A percentile compares a stretch with the other conserved stretches of the same genome.
phyloP scores from a whole-genome alignment of 2,329 filamentous ascomycete species.

The Beauveria bassiana region DNA sequence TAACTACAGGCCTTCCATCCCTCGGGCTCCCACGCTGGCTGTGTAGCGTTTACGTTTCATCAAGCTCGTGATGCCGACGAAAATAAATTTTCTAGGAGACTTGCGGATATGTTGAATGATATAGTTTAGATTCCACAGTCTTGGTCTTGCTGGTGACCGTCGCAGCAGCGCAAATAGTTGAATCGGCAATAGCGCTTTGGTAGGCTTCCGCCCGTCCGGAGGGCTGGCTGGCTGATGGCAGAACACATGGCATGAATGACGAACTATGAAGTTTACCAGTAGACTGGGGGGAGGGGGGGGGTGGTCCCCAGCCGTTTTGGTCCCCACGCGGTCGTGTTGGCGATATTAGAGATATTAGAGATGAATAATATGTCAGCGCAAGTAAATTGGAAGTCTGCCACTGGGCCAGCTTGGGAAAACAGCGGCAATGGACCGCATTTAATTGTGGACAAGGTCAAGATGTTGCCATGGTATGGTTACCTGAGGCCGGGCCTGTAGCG shows the following conservation, averaged over 20 bases:
- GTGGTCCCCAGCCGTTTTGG: neutral
- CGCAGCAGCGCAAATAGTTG: neutral
- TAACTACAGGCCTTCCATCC: neutral
- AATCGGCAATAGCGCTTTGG: neutral
- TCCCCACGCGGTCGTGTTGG: neutral
- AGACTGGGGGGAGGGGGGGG: neutral
- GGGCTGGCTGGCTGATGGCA: neutral
- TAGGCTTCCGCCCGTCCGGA: conserved; percentile 7
- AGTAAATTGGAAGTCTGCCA: neutral
- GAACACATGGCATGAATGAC: neutral
- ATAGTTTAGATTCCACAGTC: neutral
- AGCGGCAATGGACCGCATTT: conserved; percentile 5
- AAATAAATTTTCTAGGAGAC: too few species aligned
- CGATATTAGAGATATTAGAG: neutral
- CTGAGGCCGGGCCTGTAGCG: neutral
- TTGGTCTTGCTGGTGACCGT: neutral
- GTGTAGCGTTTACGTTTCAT: neutral
- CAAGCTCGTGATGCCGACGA: neutral
- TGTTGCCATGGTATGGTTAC: neutral
- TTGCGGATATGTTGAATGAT: too few species aligned
- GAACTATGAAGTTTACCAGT: neutral
- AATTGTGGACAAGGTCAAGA: neutral
- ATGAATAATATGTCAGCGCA: conserved; percentile 4
- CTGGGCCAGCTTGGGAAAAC: neutral
- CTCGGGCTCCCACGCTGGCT: neutral